These are phyloP conservation scores for Acanthamoeba castellanii DNA, from an alignment of 208 protist genomes.

Conservation along the genomic window DNA sequence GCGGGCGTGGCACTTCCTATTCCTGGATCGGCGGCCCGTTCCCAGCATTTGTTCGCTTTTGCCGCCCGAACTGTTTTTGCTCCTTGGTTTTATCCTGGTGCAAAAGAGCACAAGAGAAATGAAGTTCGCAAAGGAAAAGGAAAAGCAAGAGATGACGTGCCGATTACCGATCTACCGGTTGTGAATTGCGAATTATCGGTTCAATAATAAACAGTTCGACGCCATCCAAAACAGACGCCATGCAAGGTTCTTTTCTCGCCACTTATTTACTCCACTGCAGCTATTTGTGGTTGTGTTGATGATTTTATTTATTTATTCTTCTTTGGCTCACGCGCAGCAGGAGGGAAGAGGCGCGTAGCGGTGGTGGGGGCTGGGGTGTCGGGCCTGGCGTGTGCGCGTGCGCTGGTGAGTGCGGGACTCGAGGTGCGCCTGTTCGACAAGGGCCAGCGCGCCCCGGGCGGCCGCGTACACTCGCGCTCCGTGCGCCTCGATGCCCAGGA, in stretches of 20 bases:
- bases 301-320: no score
- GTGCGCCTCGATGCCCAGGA: neutral
- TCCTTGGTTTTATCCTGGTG: no score
- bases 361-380: constrained; percentile 25
- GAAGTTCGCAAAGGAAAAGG: no score
- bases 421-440: constrained; percentile 12
- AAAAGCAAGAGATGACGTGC: no score
- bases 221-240: neutral
- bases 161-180: no score
- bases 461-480: neutral
- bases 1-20: no score
- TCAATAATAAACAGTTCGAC: neutral
- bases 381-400: constrained; percentile 14
- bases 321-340: neutral
- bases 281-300: no score
- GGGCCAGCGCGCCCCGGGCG: neutral
- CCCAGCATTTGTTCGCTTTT: no score
- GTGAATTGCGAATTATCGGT: no score
- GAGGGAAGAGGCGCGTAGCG: neutral
- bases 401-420: neutral
- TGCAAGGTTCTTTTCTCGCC: neutral
- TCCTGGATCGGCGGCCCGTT: no score
- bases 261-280: neutral
- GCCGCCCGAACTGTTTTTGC: no score
- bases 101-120: no score